phyloP scores from a whole-genome alignment of 163 green algal genomes.

The Volvox carteri region DNA sequence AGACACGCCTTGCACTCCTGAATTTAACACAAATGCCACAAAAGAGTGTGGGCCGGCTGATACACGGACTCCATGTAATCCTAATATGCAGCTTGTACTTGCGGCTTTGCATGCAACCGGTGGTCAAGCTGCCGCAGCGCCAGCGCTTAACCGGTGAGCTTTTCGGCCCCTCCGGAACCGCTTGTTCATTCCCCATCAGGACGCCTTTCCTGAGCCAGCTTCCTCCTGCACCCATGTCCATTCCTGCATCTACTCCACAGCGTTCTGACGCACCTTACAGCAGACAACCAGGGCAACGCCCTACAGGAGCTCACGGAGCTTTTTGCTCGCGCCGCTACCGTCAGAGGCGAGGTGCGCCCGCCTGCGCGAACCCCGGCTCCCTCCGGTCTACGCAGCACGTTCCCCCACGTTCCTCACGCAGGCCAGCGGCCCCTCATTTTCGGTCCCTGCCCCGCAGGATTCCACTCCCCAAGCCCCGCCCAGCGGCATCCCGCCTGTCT shows the following conservation, averaged over 20 bases:
- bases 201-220: no score
- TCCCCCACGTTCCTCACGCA: no score
- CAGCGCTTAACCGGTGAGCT: slow-evolving; percentile 24
- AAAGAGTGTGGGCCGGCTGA: no score
- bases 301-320: slow-evolving; percentile 43
- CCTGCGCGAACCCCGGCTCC: background rate
- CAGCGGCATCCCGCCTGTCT: background rate
- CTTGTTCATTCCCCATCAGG: no score
- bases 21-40: no score
- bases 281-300: background rate
- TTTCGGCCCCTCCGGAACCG: no score
- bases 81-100: slow-evolving; percentile 19
- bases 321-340: background rate
- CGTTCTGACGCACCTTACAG: background rate
- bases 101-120: slow-evolving; percentile 10
- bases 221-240: no score
- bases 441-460: no score
- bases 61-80: no score
- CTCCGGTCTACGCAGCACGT: background rate
- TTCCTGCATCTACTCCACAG: no score
- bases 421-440: no score
- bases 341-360: background rate
- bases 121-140: background rate
- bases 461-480: background rate
- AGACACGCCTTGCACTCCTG: no score